phyloP scores from a whole-genome alignment of 1,139 yeast genomes.

The Candida neerlandica region DNA sequence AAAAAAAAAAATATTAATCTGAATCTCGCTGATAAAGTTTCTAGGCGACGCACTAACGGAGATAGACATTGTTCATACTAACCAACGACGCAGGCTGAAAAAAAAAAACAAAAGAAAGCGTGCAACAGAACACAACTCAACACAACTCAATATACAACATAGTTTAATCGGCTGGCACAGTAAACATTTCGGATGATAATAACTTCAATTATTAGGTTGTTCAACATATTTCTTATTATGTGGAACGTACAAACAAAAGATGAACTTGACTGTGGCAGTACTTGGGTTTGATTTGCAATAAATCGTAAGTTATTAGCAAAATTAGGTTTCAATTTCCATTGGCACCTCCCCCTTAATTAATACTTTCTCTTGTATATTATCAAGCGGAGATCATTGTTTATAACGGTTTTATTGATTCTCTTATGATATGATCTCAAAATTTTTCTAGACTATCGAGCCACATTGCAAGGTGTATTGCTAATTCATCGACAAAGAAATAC shows the following conservation, averaged over 20 bases:
- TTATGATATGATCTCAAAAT: background rate
- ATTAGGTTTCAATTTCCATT: background rate
- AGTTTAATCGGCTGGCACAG: background rate
- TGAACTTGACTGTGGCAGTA: background rate
- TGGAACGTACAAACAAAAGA: background rate
- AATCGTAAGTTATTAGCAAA: slow-evolving; percentile 2
- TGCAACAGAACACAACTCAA: too few relatives aligned
- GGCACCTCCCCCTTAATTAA: background rate
- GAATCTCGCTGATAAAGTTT: slow-evolving; percentile 1
- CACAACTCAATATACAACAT: too few relatives aligned
- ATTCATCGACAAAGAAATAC: background rate
- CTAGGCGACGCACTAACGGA: background rate
- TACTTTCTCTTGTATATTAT: background rate
- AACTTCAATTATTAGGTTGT: too few relatives aligned
- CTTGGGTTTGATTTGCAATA: background rate
- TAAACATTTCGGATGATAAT: background rate
- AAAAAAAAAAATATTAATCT: background rate
- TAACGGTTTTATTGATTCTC: background rate
- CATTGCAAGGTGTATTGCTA: slow-evolving; percentile 1
- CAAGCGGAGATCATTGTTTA: background rate
- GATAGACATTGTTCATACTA: background rate
- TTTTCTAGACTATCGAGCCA: slow-evolving; percentile 2
- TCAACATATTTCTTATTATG: background rate
- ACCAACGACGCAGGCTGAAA: background rate
- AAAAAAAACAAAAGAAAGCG: background rate